phyloP scores from a whole-genome alignment of 805 yeast species.

The Saccharomycopsis guyanensis region DNA sequence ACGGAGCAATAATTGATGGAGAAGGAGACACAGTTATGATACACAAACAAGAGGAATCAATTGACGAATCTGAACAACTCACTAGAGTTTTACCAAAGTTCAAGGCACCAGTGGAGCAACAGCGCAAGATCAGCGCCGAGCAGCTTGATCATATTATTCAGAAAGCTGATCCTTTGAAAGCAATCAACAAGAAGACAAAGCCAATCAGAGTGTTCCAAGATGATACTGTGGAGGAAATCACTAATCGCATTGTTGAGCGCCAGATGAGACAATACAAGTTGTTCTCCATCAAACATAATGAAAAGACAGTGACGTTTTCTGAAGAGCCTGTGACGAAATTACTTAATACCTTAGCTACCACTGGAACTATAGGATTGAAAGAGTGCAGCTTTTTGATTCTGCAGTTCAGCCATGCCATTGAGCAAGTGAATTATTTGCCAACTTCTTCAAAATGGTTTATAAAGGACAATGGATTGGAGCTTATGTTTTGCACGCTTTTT shows the following conservation, averaged over 20 bases:
- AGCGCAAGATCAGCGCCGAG: background rate
- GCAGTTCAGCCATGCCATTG: background rate
- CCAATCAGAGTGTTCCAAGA: conserved; percentile 15
- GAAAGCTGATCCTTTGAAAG: conserved; percentile 13
- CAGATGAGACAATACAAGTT: conserved; percentile 12
- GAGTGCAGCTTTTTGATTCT: conserved; percentile 11
- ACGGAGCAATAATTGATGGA: background rate
- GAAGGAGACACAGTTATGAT: conserved; percentile 4
- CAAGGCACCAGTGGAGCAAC: background rate
- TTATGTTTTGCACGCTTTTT: background rate
- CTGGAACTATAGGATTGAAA: conserved; percentile 4
- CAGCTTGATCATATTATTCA: conserved; percentile 9
- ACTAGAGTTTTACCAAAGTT: background rate
- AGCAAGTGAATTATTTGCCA: background rate
- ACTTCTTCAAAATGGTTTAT: background rate
- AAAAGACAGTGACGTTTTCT: background rate
- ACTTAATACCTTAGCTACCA: background rate
- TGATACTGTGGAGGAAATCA: conserved; percentile 8
- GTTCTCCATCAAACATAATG: conserved; percentile 4
- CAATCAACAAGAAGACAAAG: conserved; percentile 1
- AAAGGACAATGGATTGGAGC: background rate
- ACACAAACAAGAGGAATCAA: background rate
- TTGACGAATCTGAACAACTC: background rate
- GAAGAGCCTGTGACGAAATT: background rate
- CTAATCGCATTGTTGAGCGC: conserved; percentile 4